Evolutionary conservation across 2,329 filamentous ascomycete species (phyloP), one percentile per base, ranked within the genome.

Genomic region (Plectosphaerella plurivora): DNA sequence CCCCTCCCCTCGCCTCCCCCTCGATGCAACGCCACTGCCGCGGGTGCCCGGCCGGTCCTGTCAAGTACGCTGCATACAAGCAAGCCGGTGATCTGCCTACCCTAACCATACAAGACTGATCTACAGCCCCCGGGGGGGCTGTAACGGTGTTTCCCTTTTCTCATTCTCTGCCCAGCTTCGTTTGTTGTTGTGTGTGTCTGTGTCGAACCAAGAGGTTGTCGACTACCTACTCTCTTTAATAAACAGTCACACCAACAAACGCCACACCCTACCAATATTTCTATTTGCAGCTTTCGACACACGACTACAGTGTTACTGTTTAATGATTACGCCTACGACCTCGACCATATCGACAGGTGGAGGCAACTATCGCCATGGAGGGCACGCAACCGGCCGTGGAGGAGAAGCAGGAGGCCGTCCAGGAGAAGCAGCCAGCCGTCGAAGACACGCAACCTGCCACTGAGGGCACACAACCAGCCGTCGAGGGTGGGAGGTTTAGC

Each of bases 31-130:
- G 28, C 11, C 28, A 33, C 28, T 8, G 28, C 28, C 28, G 28
- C 28, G 28, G 28, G 28, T 33, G 28, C 28, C 28, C 28, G 28
- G 28, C 28, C 28, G 28, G 28, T 8, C 28, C 28, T 33, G 28
- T 33, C 28, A 33, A 12, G 28, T 8, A 33, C 28, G 28, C 28
- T 12, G 28, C 24, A 20, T 33, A 39, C n/a, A 33, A 22, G 49
- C n/a, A 33, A 22, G 39, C 20, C 10, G 12, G 22, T 22, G 49
- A 45, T 25, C 25, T 25, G 16, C 49, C 41, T 18, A 11, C n/a
- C n/a, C 5, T n/a, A 22, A 39, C 9, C 39, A 35, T 50, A 50
- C 49, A 50, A 45, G 42, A 45, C 39, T 45, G 18, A 33, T 50
- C 24, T 50, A 22, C 22, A 25, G 22, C 39, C 49, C 39, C 28